Evolutionary conservation across 2,329 filamentous ascomycete genomes (phyloP).

Genomic region (Apiospora arundinis): DNA sequence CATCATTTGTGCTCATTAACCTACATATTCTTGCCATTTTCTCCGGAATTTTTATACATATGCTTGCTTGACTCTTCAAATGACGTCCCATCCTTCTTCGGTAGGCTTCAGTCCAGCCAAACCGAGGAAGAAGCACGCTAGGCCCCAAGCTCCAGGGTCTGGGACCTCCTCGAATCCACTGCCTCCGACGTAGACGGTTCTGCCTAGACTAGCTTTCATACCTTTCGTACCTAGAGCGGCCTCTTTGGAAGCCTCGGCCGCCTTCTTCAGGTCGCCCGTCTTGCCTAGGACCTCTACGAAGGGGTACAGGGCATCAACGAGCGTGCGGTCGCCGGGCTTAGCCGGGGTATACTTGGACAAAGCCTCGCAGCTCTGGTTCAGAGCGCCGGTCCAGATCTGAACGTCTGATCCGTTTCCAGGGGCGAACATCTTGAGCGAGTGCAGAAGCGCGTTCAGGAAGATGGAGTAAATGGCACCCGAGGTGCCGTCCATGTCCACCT

Average conservation of each 20-base stretch:
- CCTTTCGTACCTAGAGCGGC: conserved; percentile 86
- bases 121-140: conserved; percentile 83
- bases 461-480: conserved; percentile 74
- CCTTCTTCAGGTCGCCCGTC: conserved; percentile 71
- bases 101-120: conserved; percentile 62
- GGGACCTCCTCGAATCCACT: conserved; percentile 72
- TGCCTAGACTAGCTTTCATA: conserved; percentile 88
- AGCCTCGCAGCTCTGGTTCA: conserved; percentile 73
- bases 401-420: conserved; percentile 46
- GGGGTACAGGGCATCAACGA: conserved; percentile 88
- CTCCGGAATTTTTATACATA: not conserved
- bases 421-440: conserved; percentile 57
- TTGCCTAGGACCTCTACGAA: conserved; percentile 77
- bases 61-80: conserved; percentile 15
- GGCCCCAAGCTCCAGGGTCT: conserved; percentile 72
- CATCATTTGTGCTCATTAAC: conserved; percentile 3
- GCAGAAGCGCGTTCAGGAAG: conserved; percentile 85
- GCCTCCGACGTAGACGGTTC: conserved; percentile 83
- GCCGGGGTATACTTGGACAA: conserved; percentile 88
- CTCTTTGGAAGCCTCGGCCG: conserved; percentile 75
- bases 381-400: conserved; percentile 64
- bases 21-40: not conserved
- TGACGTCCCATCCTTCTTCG: conserved; percentile 46
- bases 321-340: conserved; percentile 84
- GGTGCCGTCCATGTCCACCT: conserved; percentile 66